Evolutionary conservation across 768 basidiomycete species (phyloP).

Genomic region (Roridomyces roridus): DNA sequence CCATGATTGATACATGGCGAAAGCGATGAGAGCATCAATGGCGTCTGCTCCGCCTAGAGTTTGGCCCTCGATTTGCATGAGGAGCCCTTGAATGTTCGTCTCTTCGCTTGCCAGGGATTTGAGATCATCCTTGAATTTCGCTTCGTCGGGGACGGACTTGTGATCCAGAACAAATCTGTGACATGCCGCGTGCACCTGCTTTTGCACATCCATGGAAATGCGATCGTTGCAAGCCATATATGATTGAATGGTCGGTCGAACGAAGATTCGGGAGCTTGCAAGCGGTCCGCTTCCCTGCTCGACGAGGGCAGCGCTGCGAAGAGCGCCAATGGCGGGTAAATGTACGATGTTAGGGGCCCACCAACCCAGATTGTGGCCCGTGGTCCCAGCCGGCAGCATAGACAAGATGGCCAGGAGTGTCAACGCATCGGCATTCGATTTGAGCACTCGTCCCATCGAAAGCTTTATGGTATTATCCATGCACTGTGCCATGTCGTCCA

Average conservation of each 20-base stretch:
- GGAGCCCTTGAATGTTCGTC: constrained; percentile 12
- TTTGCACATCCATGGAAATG: neutral
- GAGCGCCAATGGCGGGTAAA: constrained; percentile 4
- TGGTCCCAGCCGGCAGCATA: constrained; percentile 33
- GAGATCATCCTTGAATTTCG: neutral
- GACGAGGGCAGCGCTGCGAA: constrained; percentile 9
- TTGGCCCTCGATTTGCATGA: constrained; percentile 6
- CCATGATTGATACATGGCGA: constrained; percentile 22
- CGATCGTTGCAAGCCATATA: constrained; percentile 22
- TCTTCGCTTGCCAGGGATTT: neutral
- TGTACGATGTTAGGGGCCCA: constrained; percentile 14
- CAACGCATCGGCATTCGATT: neutral
- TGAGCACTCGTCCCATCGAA: neutral
- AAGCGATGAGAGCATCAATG: constrained; percentile 2
- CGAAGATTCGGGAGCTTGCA: constrained; percentile 11
- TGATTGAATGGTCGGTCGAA: constrained; percentile 29
- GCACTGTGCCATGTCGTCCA: neutral
- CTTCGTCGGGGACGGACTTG: constrained; percentile 1
- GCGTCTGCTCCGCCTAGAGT: too few relatives aligned
- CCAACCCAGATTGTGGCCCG: constrained; percentile 10
- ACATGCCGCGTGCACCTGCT: constrained; percentile 16
- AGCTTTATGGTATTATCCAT: constrained; percentile 1
- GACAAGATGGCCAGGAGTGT: constrained; percentile 9
- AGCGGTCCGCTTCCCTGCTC: constrained; percentile 1
- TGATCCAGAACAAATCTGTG: constrained; percentile 22